Conservation (phyloP, 257 asterid genomes). For the Solanum infundibuliforme region DNA sequence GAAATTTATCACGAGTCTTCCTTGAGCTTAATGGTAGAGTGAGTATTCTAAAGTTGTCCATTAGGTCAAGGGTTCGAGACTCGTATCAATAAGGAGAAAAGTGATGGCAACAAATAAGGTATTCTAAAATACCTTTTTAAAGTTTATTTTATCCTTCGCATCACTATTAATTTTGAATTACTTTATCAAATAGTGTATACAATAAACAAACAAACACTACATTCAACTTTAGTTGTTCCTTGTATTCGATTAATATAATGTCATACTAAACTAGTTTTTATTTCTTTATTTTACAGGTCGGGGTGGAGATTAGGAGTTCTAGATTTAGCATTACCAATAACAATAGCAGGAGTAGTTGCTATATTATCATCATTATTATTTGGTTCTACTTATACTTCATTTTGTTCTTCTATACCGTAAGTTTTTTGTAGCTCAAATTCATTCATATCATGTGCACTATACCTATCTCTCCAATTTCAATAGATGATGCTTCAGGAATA, state of each 20-base stretch:
- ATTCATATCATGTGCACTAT: not conserved
- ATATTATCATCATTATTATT: not conserved
- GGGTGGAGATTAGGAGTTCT: not conserved
- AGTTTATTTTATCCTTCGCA: too few species aligned
- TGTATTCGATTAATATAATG: not conserved
- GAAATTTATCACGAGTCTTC: too few species aligned
- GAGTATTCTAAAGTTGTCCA: too few species aligned
- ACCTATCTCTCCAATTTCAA: not conserved
- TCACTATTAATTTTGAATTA: too few species aligned
- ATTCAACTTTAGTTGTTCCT: not conserved
- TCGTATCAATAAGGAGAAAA: too few species aligned
- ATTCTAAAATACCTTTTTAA: too few species aligned
- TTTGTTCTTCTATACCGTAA: not conserved
- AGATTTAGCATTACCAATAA: not conserved
- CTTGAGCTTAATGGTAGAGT: too few species aligned
- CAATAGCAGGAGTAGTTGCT: not conserved
- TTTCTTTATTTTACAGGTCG: not conserved
- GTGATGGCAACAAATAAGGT: too few species aligned
- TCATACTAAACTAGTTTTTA: not conserved
- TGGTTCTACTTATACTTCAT: not conserved
- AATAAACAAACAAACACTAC: not conserved
- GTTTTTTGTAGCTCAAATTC: not conserved
- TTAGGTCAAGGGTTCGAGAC: too few species aligned
- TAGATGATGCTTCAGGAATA: not conserved
- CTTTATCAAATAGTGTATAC: too few species aligned